These are phyloP conservation scores for Eremochloa ophiuroides DNA, from an alignment of 176 grass and related monocot species.

Conservation along the genomic window DNA sequence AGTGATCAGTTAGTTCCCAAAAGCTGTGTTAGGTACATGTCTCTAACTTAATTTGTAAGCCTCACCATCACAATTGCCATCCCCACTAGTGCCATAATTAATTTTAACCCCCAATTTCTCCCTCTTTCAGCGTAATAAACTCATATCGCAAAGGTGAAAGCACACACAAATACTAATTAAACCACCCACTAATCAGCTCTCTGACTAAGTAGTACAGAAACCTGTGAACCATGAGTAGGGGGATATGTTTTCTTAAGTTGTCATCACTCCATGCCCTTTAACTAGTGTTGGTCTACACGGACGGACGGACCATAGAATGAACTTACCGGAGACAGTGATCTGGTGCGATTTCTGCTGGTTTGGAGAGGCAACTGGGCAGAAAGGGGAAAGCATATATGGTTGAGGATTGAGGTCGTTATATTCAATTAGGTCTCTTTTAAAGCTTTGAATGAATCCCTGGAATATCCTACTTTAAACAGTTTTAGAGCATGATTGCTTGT, in stretches of 20 bases:
- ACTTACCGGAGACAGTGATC: not conserved
- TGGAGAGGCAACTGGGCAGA: conserved; percentile 4
- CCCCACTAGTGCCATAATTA: conserved; percentile 8
- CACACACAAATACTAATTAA: not conserved
- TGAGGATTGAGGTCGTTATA: not conserved
- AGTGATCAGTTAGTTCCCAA: conserved; percentile 34
- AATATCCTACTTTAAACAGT: conserved; percentile 28
- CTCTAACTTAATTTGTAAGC: conserved; percentile 10
- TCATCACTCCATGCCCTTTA: not conserved
- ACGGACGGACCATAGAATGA: not conserved
- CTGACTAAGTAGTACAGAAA: not conserved
- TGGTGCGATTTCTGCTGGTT: conserved; percentile 9
- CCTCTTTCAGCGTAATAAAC: not conserved
- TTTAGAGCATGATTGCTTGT: conserved; percentile 22
- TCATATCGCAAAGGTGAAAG: conserved; percentile 21
- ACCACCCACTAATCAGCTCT: not conserved
- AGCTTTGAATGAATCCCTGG: conserved; percentile 14
- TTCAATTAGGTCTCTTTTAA: not conserved
- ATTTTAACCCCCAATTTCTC: not conserved
- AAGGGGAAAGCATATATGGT: not conserved
- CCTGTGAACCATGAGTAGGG: conserved; percentile 17
- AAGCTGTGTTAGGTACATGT: conserved; percentile 42
- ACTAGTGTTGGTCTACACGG: not conserved
- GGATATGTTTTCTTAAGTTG: conserved; percentile 21
- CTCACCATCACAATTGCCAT: conserved; percentile 22